Percentiles rank a stretch among this genome's conserved stretches.
Conservation (phyloP, 2,329 filamentous ascomycete genomes). For the Bipolaris zeicola region DNA sequence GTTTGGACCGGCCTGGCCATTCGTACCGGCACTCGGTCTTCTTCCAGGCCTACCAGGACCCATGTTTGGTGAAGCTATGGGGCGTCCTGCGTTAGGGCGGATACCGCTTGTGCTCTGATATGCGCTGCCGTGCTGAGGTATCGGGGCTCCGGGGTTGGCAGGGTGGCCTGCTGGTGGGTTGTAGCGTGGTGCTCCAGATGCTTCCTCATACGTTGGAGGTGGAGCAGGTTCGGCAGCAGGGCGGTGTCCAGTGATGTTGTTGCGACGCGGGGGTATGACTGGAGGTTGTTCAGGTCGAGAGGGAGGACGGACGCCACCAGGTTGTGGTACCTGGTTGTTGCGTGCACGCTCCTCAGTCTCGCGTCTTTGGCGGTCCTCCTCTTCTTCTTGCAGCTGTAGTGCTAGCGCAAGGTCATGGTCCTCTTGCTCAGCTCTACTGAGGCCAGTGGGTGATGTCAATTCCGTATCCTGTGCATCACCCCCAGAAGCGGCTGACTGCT, state of each 20-base stretch:
- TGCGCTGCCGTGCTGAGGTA: slow-evolving; percentile 34
- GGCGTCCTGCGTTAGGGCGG: slow-evolving; percentile 11
- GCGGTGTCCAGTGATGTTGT: slow-evolving; percentile 45
- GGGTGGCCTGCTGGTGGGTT: slow-evolving; percentile 56
- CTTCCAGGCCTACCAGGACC: slow-evolving; percentile 26
- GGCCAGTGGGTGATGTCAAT: slow-evolving; percentile 31
- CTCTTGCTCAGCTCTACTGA: slow-evolving; percentile 73
- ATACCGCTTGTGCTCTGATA: slow-evolving; percentile 27
- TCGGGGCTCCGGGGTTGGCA: slow-evolving; percentile 45
- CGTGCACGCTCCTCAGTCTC: slow-evolving; percentile 65
- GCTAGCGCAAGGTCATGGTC: slow-evolving; percentile 83
- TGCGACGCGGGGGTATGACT: slow-evolving; percentile 53
- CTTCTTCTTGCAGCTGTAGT: slow-evolving; percentile 91
- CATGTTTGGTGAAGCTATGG: neutral
- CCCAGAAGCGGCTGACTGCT: slow-evolving; percentile 14
- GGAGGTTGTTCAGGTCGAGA: slow-evolving; percentile 49
- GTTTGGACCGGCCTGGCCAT: slow-evolving; percentile 14
- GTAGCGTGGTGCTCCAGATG: slow-evolving; percentile 62
- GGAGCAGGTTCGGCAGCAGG: slow-evolving; percentile 57
- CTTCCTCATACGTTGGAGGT: slow-evolving; percentile 70
- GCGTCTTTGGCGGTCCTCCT: slow-evolving; percentile 76
- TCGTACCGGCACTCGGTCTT: slow-evolving; percentile 31
- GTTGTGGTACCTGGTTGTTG: slow-evolving; percentile 57
- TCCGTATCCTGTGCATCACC: slow-evolving; percentile 21
- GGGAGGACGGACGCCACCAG: slow-evolving; percentile 34